Evolutionary conservation across 768 basidiomycete species (phyloP).

Genomic region (Russula lepida): DNA sequence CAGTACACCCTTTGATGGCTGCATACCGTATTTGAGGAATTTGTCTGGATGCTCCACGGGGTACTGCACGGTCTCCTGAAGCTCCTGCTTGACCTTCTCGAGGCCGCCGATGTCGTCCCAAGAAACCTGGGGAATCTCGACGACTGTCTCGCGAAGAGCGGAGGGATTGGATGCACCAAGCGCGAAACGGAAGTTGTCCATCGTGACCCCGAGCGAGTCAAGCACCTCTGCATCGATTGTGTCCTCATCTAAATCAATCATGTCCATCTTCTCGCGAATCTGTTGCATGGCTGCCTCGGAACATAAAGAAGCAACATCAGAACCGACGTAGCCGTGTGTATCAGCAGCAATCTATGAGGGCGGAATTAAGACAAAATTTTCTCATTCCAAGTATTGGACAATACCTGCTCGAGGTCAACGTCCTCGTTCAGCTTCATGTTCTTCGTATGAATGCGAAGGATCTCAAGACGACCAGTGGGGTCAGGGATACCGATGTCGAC

Average conservation of each 20-base stretch:
- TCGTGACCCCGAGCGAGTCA: constrained; percentile 96
- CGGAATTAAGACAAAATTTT: constrained; percentile 11
- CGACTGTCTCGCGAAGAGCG: constrained; percentile 96
- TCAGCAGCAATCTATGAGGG: constrained; percentile 83
- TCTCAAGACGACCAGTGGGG: constrained; percentile 97
- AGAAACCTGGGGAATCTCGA: constrained; percentile 96
- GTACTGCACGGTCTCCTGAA: constrained; percentile 99
- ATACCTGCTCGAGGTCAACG: constrained; percentile 91
- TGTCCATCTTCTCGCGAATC: constrained; percentile 99
- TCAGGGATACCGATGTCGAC: constrained; percentile 99
- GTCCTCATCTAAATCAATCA: constrained; percentile 92
- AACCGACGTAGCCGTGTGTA: constrained; percentile 99
- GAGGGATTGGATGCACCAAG: constrained; percentile 97
- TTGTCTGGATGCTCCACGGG: constrained; percentile 99
- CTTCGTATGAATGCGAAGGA: constrained; percentile 98
- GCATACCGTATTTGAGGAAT: constrained; percentile 99
- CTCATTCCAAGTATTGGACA: constrained; percentile 4
- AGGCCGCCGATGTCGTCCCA: constrained; percentile 99
- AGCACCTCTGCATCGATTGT: constrained; percentile 99
- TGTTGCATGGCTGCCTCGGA: constrained; percentile 99
- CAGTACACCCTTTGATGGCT: constrained; percentile 96
- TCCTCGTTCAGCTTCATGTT: constrained; percentile 99
- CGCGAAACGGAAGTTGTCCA: constrained; percentile 99
- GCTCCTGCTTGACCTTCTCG: constrained; percentile 98
- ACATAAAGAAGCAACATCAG: constrained; percentile 93